These are phyloP conservation scores for Phylloporus rhodoxanthus DNA, from an alignment of 768 basidiomycete species.

Conservation along the genomic window DNA sequence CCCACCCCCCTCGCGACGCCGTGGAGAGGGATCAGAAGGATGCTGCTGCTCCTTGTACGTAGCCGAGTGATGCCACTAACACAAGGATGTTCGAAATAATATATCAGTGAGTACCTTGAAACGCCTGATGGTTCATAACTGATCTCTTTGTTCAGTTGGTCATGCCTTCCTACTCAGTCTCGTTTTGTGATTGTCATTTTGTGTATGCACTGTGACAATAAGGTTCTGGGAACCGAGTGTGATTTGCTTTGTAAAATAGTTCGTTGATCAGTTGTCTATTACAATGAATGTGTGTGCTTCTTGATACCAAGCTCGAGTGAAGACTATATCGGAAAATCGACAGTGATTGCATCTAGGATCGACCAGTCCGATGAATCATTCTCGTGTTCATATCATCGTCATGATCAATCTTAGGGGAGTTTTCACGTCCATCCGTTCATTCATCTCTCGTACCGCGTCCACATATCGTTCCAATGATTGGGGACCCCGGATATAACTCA, in stretches of 20 bases:
- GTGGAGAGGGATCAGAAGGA: no score
- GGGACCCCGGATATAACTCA: slow-evolving; percentile 47
- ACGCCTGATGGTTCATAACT: neutral
- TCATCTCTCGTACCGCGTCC: slow-evolving; percentile 55
- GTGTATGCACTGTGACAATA: neutral
- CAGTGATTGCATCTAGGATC: neutral
- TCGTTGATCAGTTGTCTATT: neutral
- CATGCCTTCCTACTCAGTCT: neutral
- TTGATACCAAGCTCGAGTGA: neutral
- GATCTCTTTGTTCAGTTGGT: neutral
- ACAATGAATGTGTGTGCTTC: neutral
- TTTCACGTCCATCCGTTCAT: slow-evolving; percentile 50
- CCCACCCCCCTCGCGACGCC: no score
- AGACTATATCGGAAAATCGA: neutral
- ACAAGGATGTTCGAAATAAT: neutral
- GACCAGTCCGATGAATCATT: neutral
- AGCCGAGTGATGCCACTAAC: neutral
- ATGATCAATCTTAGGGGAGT: no score
- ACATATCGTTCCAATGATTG: slow-evolving; percentile 35
- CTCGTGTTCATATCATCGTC: no score
- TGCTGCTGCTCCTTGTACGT: neutral
- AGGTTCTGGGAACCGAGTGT: neutral
- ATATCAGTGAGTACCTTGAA: neutral
- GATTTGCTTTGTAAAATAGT: neutral
- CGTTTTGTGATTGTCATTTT: neutral